Conservation (phyloP, 2,329 filamentous ascomycete species). For the Ophiosphaerella korrae region DNA sequence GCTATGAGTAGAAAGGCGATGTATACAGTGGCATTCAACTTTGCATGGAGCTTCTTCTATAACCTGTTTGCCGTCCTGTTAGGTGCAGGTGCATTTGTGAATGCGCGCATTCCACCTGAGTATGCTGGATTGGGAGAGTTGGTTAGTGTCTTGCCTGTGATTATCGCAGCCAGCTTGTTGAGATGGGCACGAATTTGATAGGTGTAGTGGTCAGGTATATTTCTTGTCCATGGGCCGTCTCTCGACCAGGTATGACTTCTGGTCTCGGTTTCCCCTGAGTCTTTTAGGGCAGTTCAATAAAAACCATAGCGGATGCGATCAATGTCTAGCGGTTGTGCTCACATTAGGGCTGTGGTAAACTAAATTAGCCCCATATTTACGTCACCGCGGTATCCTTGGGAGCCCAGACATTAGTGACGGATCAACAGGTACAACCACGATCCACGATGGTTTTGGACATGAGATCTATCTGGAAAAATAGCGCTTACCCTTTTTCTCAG, state of each 20-base stretch:
- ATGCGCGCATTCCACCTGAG: constrained; percentile 63
- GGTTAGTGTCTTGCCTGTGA: constrained; percentile 74
- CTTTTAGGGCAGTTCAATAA: too few species aligned
- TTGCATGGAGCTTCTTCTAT: constrained; percentile 72
- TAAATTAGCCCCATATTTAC: too few species aligned
- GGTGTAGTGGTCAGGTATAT: neutral
- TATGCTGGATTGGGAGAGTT: constrained; percentile 74
- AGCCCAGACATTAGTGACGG: neutral
- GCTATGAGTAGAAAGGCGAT: constrained; percentile 55
- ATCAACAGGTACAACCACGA: neutral
- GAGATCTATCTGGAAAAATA: too few species aligned
- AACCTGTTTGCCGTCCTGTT: constrained; percentile 72
- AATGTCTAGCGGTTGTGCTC: too few species aligned
- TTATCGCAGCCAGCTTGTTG: constrained; percentile 60
- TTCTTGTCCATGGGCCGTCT: too few species aligned
- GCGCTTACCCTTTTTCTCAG: too few species aligned
- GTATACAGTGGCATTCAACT: constrained; percentile 64
- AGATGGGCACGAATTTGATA: constrained; percentile 38
- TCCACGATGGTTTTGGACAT: neutral
- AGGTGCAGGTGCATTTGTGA: constrained; percentile 62
- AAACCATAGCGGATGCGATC: too few species aligned
- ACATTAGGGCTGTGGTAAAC: too few species aligned
- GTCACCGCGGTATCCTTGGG: too few species aligned
- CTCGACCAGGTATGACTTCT: too few species aligned
- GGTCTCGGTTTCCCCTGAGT: too few species aligned